Evolutionary conservation across 306 rosid genomes (phyloP).

Genomic region (Gastrolobium villosum): DNA sequence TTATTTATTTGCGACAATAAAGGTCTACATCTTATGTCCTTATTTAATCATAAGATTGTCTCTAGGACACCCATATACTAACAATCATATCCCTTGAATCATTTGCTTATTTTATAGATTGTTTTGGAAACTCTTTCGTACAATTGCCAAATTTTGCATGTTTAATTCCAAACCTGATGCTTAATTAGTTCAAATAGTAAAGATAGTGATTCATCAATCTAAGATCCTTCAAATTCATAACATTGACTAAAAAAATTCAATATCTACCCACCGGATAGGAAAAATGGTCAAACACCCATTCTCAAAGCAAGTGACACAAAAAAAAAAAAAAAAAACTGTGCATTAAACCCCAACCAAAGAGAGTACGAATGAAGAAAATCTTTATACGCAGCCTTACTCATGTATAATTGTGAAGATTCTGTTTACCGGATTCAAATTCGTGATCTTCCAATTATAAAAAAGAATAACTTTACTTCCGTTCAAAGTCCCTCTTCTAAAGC

Average conservation of each 20-base stretch:
- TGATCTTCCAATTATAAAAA: no score
- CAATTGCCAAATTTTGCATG: not conserved
- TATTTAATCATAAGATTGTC: no score
- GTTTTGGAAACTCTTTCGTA: not conserved
- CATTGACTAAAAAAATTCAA: not conserved
- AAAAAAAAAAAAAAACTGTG: not conserved
- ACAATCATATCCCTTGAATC: not conserved
- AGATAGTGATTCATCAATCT: not conserved
- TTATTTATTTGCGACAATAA: no score
- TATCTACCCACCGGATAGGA: not conserved
- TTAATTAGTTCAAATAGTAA: constrained; percentile 15
- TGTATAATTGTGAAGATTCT: no score
- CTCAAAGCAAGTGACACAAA: not conserved
- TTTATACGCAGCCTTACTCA: no score
- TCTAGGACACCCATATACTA: no score
- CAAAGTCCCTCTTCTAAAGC: not conserved
- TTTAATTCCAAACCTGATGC: not conserved
- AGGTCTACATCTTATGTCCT: no score
- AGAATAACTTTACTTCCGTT: no score
- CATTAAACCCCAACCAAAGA: no score
- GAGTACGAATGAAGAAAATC: no score
- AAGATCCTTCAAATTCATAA: not conserved
- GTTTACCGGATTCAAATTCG: no score
- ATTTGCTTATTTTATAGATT: not conserved
- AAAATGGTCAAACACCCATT: not conserved